Conservation (phyloP, 1,139 yeast species). For the Scheffersomyces cryptocercus region DNA sequence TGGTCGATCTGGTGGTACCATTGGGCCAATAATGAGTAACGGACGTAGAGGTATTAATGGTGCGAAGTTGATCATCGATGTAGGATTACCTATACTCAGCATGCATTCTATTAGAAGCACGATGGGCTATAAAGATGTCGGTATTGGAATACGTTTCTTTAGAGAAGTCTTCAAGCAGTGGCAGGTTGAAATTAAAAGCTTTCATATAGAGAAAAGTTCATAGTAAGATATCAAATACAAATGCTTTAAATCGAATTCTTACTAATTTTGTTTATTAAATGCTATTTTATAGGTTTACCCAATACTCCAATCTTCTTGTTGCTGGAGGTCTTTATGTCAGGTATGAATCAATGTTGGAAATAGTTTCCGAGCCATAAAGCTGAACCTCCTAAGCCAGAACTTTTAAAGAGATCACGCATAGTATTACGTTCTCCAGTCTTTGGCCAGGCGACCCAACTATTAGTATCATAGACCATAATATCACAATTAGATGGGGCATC, state of each 20-base stretch:
- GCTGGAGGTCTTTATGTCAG: too few species aligned
- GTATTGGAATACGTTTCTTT: slow-evolving; percentile 42
- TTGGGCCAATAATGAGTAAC: slow-evolving; percentile 43
- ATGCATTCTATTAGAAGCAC: slow-evolving; percentile 50
- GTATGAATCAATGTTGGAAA: too few species aligned
- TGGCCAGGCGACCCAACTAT: too few species aligned
- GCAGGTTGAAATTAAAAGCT: slow-evolving; percentile 12
- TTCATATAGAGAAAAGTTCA: not conserved
- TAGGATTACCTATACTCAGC: slow-evolving; percentile 46
- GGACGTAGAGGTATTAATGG: slow-evolving; percentile 32
- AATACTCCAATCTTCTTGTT: too few species aligned
- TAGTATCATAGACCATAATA: too few species aligned
- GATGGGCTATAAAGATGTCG: slow-evolving; percentile 44
- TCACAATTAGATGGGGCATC: too few species aligned
- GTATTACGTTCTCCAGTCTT: too few species aligned
- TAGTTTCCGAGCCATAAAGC: too few species aligned
- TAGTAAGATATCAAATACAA: not conserved
- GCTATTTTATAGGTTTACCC: too few species aligned
- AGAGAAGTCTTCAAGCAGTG: slow-evolving; percentile 39
- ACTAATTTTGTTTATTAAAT: too few species aligned
- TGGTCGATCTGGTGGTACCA: slow-evolving; percentile 46
- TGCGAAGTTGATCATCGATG: slow-evolving; percentile 42
- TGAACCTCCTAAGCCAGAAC: too few species aligned
- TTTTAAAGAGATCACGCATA: too few species aligned
- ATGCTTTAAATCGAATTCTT: not conserved